Evolutionary conservation across 2,329 filamentous ascomycete species (phyloP).

Genomic region (Pseudogymnoascus sp.): DNA sequence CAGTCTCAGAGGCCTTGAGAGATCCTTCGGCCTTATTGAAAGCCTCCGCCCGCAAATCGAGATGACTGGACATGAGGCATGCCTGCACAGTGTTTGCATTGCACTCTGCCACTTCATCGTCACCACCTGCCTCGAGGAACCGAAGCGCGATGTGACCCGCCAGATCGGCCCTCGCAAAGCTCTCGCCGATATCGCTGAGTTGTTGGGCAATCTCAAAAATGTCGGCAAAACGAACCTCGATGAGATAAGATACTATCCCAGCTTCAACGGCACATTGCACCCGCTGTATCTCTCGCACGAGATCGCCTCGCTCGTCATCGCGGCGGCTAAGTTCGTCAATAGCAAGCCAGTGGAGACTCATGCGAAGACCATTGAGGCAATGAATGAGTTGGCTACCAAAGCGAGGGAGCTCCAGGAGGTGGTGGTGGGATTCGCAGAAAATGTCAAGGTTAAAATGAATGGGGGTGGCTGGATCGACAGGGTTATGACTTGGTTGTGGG

Average conservation of each 20-base stretch:
- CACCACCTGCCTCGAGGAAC: not conserved
- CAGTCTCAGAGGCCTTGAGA: not conserved
- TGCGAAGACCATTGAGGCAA: conserved; percentile 7
- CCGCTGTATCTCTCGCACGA: conserved; percentile 26
- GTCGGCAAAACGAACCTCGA: not conserved
- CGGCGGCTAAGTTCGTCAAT: conserved; percentile 18
- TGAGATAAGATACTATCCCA: not conserved
- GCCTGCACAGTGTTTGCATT: not conserved
- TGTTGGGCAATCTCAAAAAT: not conserved
- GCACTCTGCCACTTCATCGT: not conserved
- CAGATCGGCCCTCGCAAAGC: not conserved
- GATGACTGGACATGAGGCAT: not conserved
- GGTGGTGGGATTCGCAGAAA: conserved; percentile 12
- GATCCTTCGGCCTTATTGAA: not conserved
- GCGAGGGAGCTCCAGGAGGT: conserved; percentile 16
- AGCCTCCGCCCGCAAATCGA: not conserved
- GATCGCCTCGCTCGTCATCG: conserved; percentile 17
- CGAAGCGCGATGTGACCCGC: not conserved
- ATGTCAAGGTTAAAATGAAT: conserved; percentile 22
- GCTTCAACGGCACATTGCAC: conserved; percentile 19
- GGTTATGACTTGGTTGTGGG: conserved; percentile 14
- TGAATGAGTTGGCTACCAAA: not conserved
- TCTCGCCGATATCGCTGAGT: not conserved
- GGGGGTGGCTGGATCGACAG: conserved; percentile 31
- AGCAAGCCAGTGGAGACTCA: conserved; percentile 7